Evolutionary conservation across 495 filamentous ascomycete species (phyloP), one percentile per base, ranked within the genome.

Genomic region (Neurospora discreta): DNA sequence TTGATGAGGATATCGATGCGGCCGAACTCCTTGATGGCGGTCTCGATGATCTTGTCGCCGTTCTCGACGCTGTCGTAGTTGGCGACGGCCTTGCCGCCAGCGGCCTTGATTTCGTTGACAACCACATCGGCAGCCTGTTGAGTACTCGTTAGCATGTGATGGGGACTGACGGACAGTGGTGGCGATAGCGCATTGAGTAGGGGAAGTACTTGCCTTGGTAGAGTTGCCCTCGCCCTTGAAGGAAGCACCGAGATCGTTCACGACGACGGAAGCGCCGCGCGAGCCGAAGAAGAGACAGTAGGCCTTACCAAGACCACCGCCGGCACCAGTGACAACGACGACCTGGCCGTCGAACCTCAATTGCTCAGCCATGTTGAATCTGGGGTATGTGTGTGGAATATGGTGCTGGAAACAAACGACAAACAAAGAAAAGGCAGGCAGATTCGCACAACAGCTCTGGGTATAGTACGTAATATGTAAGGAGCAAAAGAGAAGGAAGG

Each of bases 41-140:
- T 98, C 72, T 97, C 91, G 84, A 99, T 97, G 81, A 99, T 98
- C 78, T 85, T 89, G 44, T 98, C 96, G 74, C 95, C 95, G 79
- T 95, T 87, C 84, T 93, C 92, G 77, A 99, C 95, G 81, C 91
- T 94, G 89, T 98, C 91, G 85, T 99, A 99, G 87, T 97, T 98
- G 80, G 96, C 93, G 39, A 97, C 94, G 70, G 95, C 96, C 85
- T 97, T 97, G 80, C 95, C 96, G 79, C 95, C 96, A 65, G 90
- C 90, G 78, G 91, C 87, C 81, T 88, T 89, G 84, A 99, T 99
- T 84, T 98, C 93, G 74, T 97, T 86, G 79, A 99, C 95, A 30
- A 99, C 95, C 68, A 92, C 88, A 88, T 99, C 95, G 74, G 95
- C 95, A 73, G 95, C 93, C 93, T 97, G 73, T 20, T 73, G 39